Percentiles rank a stretch among this genome's conserved stretches.
These are phyloP conservation scores for Microstegium vimineum DNA, from an alignment of 176 grass and related monocot species.

Conservation along the genomic window DNA sequence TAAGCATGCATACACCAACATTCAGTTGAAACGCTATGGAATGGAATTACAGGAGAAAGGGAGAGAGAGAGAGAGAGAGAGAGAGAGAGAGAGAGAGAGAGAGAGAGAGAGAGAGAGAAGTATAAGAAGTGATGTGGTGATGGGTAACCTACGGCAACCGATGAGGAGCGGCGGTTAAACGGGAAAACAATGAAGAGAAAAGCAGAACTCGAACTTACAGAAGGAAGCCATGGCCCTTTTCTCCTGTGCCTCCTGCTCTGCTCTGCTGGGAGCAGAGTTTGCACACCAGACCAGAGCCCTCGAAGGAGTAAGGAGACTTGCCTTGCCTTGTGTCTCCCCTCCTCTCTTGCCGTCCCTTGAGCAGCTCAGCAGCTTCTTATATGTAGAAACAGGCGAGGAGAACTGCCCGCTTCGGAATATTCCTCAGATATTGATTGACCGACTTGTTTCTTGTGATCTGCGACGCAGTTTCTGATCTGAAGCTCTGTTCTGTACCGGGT, in stretches of 20 bases:
- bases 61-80: no score
- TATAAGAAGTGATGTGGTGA: background rate
- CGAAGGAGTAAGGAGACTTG: no score
- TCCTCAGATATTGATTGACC: background rate
- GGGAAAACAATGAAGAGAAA: background rate
- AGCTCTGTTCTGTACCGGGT: background rate
- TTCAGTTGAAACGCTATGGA: background rate
- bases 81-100: no score
- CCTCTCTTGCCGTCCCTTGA: background rate
- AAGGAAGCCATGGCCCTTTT: slow-evolving; percentile 19
- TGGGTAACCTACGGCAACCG: background rate
- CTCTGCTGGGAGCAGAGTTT: background rate
- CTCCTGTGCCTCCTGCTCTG: background rate
- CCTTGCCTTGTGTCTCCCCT: background rate
- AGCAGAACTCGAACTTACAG: background rate
- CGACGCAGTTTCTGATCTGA: background rate
- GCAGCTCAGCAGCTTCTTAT: background rate
- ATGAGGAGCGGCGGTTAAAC: background rate
- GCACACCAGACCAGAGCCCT: background rate
- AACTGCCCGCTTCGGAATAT: slow-evolving; percentile 32
- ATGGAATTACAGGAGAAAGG: background rate
- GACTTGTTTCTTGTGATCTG: background rate
- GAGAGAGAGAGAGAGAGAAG: background rate
- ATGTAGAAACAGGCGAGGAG: background rate
- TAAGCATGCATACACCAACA: background rate